A percentile compares a stretch with the other conserved stretches of the same genome.
These are phyloP conservation scores for Jasminum sambac DNA, from an alignment of 257 asterid species.

Conservation along the genomic window DNA sequence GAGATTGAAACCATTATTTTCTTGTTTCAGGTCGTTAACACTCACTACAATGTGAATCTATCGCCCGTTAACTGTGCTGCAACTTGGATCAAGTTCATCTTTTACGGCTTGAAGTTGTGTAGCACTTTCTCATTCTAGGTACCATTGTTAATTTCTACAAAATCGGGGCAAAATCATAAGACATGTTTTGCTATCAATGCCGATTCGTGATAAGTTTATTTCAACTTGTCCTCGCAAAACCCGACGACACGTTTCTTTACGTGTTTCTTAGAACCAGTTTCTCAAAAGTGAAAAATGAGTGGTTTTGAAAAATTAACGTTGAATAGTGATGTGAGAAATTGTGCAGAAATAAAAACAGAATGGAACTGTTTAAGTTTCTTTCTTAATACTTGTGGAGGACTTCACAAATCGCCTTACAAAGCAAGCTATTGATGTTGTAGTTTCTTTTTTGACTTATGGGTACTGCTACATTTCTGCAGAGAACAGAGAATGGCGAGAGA, in stretches of 20 bases:
- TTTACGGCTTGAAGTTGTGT: slow-evolving; percentile 26
- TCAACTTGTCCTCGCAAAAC: slow-evolving; percentile 5
- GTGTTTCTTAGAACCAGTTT: no score
- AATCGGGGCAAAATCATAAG: background rate
- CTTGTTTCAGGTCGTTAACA: slow-evolving; percentile 29
- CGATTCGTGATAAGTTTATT: background rate
- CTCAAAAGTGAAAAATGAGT: no score
- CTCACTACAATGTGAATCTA: slow-evolving; percentile 35
- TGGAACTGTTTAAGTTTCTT: background rate
- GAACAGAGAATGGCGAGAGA: slow-evolving; percentile 51
- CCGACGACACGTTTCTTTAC: no score
- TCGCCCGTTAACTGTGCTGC: slow-evolving; percentile 28
- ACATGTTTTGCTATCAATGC: slow-evolving; percentile 4
- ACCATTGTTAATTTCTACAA: slow-evolving; percentile 6
- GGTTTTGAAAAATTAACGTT: no score
- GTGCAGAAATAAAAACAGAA: no score
- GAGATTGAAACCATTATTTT: slow-evolving; percentile 15
- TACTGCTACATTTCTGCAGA: slow-evolving; percentile 54
- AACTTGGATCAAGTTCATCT: slow-evolving; percentile 31
- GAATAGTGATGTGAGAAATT: no score
- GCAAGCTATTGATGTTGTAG: background rate
- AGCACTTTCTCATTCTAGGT: slow-evolving; percentile 30
- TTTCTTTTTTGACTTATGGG: background rate
- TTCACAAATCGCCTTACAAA: background rate
- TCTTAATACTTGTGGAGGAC: background rate